A percentile compares a stretch with the other conserved stretches of the same genome.
These are phyloP conservation scores for Phaeophleospora eucalypticola DNA, from an alignment of 2,329 filamentous ascomycete species.

Conservation along the genomic window DNA sequence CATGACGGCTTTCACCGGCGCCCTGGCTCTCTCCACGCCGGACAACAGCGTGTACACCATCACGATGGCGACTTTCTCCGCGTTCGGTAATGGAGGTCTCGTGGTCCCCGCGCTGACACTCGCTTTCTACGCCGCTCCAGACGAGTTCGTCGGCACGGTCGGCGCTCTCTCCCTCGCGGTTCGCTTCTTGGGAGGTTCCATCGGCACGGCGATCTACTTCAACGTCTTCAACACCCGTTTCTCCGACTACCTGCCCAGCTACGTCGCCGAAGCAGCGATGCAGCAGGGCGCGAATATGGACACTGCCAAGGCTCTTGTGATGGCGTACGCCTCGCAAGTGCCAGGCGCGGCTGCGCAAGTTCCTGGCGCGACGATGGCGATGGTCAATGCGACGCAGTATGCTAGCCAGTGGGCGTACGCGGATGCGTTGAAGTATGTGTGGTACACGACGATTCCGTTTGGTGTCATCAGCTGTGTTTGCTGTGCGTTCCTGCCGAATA, in stretches of 20 bases:
- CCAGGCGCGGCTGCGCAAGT: conserved; percentile 18
- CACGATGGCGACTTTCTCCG: conserved; percentile 56
- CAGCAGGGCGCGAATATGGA: conserved; percentile 9
- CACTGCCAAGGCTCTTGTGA: conserved; percentile 8
- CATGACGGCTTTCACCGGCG: conserved; percentile 56
- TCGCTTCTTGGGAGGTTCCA: conserved; percentile 61
- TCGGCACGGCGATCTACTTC: conserved; percentile 47
- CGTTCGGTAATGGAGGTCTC: conserved; percentile 62
- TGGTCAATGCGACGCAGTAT: conserved; percentile 19
- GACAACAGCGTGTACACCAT: conserved; percentile 24
- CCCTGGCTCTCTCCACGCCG: conserved; percentile 22
- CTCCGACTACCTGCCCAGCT: conserved; percentile 46
- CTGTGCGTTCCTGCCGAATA: conserved; percentile 23
- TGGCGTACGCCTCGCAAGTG: conserved; percentile 18
- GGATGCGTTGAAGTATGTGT: conserved; percentile 21
- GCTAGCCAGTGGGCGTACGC: conserved; percentile 20
- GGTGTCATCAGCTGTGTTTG: conserved; percentile 20
- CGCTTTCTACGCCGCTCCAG: conserved; percentile 58
- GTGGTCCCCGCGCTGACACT: conserved; percentile 63
- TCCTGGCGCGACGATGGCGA: conserved; percentile 8
- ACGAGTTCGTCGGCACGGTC: conserved; percentile 65
- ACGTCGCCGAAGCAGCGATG: conserved; percentile 46
- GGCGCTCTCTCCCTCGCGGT: conserved; percentile 63
- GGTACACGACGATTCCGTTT: conserved; percentile 24
- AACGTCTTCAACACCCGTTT: conserved; percentile 50